phyloP scores from a whole-genome alignment of 2,329 filamentous ascomycete genomes.

The Chaetothyriales sp. region DNA sequence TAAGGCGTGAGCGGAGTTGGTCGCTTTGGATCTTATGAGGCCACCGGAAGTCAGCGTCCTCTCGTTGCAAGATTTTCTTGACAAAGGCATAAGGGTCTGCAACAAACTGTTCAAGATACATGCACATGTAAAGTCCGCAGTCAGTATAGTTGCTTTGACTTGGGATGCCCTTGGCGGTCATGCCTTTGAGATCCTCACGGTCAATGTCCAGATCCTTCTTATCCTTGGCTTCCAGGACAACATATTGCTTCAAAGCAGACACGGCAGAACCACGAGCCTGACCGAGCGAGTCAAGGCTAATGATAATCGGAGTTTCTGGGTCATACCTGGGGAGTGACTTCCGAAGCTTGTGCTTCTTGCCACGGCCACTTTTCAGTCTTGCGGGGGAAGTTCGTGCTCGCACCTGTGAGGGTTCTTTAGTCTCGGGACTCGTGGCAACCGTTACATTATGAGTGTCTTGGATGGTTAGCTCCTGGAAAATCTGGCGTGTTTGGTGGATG shows the following conservation, averaged over 20 bases:
- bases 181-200: slow-evolving; percentile 38
- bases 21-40: slow-evolving; percentile 11
- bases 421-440: slow-evolving; percentile 2
- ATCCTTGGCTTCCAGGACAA: slow-evolving; percentile 54
- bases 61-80: slow-evolving; percentile 46
- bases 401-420: slow-evolving; percentile 4
- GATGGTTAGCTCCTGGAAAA: slow-evolving; percentile 4
- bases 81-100: slow-evolving; percentile 57
- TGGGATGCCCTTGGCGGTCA: slow-evolving; percentile 62
- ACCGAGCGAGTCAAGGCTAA: slow-evolving; percentile 80
- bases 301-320: slow-evolving; percentile 50
- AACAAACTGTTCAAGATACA: slow-evolving; percentile 72
- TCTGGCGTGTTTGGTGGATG: slow-evolving; percentile 8
- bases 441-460: slow-evolving; percentile 9
- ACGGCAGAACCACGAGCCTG: slow-evolving; percentile 43
- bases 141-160: slow-evolving; percentile 72
- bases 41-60: slow-evolving; percentile 38
- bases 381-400: not conserved
- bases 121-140: slow-evolving; percentile 74
- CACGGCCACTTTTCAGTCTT: slow-evolving; percentile 4
- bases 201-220: slow-evolving; percentile 30
- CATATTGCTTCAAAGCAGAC: slow-evolving; percentile 57
- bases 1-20: slow-evolving; percentile 12
- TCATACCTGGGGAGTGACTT: slow-evolving; percentile 30
- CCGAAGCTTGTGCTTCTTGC: slow-evolving; percentile 21